These are phyloP conservation scores for Berkeleyomyces rouxiae DNA, from an alignment of 2,329 filamentous ascomycete species.

Conservation along the genomic window DNA sequence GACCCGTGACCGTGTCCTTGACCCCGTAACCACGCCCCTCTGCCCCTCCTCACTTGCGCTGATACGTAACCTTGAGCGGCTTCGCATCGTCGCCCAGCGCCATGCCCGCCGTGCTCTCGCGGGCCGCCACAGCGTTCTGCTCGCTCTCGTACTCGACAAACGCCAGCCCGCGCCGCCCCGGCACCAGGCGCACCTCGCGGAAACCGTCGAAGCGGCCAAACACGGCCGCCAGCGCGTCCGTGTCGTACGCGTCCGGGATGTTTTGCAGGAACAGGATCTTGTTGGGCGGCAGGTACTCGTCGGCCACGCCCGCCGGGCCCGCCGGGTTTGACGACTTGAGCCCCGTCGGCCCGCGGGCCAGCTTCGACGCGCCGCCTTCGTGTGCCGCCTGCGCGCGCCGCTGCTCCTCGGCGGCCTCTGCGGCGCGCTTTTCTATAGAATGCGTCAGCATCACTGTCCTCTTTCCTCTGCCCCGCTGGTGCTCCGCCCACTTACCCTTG, in stretches of 20 bases:
- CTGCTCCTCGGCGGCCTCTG: slow-evolving; percentile 54
- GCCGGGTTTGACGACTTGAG: slow-evolving; percentile 60
- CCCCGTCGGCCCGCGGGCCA: slow-evolving; percentile 39
- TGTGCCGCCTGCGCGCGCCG: slow-evolving; percentile 46
- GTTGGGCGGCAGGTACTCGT: slow-evolving; percentile 95
- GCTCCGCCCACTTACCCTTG: slow-evolving; percentile 49
- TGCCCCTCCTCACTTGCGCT: slow-evolving; percentile 48
- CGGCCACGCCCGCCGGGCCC: slow-evolving; percentile 62
- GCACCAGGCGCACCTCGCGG: slow-evolving; percentile 78
- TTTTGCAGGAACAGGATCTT: slow-evolving; percentile 93
- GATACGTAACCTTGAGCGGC: slow-evolving; percentile 88
- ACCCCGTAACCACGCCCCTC: no score
- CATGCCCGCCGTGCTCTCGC: slow-evolving; percentile 83
- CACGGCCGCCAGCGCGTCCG: slow-evolving; percentile 60
- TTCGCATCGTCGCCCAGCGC: slow-evolving; percentile 46
- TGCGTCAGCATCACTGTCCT: slow-evolving; percentile 22
- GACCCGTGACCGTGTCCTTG: no score
- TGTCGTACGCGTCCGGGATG: slow-evolving; percentile 69
- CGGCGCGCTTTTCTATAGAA: slow-evolving; percentile 56
- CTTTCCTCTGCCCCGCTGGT: not conserved
- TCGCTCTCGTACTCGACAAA: slow-evolving; percentile 95
- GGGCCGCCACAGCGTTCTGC: slow-evolving; percentile 75
- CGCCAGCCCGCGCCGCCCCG: slow-evolving; percentile 71
- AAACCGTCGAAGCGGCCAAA: slow-evolving; percentile 89
- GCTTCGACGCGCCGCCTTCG: slow-evolving; percentile 30